phyloP scores from a whole-genome alignment of 1,284 basidiomycete genomes.

The Schizophyllum amplum region DNA sequence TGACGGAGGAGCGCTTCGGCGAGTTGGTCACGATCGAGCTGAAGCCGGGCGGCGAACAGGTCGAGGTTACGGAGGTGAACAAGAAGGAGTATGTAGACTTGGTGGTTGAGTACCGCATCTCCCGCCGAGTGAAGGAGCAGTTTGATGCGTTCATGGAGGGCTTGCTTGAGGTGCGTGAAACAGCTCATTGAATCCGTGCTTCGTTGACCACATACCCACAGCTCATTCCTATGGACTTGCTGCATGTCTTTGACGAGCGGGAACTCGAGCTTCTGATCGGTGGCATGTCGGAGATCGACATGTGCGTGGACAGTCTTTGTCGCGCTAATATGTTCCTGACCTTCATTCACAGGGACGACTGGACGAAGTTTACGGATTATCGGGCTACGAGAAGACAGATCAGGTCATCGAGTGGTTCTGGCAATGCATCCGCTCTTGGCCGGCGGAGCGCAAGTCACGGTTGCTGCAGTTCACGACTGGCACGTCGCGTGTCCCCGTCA shows the following conservation, averaged over 20 bases:
- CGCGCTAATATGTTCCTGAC: conserved; percentile 1
- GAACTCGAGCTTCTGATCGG: conserved; percentile 96
- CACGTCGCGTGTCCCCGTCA: conserved; percentile 95
- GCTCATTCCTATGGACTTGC: conserved; percentile 89
- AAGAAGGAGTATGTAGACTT: conserved; percentile 98
- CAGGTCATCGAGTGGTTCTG: conserved; percentile 99
- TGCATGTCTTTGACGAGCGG: conserved; percentile 97
- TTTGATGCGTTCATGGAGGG: conserved; percentile 95
- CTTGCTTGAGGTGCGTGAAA: conserved; percentile 57
- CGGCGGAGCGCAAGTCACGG: conserved; percentile 91
- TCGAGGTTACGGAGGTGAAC: conserved; percentile 93
- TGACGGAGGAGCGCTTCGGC: conserved; percentile 95
- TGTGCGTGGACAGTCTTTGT: conserved; percentile 39
- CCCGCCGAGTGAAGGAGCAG: conserved; percentile 89
- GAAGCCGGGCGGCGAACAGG: conserved; percentile 77
- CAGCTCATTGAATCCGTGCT: not conserved
- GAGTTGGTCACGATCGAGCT: conserved; percentile 93
- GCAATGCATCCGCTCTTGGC: conserved; percentile 96
- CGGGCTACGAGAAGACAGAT: conserved; percentile 82
- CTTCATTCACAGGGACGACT: conserved; percentile 55
- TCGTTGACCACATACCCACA: not conserved
- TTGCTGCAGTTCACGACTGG: conserved; percentile 96
- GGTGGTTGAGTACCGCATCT: conserved; percentile 93
- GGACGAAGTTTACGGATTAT: conserved; percentile 84
- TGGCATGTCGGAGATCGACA: conserved; percentile 98